Evolutionary conservation across 768 basidiomycete species (phyloP).

Genomic region (Porphyrellus cyaneotinctus): DNA sequence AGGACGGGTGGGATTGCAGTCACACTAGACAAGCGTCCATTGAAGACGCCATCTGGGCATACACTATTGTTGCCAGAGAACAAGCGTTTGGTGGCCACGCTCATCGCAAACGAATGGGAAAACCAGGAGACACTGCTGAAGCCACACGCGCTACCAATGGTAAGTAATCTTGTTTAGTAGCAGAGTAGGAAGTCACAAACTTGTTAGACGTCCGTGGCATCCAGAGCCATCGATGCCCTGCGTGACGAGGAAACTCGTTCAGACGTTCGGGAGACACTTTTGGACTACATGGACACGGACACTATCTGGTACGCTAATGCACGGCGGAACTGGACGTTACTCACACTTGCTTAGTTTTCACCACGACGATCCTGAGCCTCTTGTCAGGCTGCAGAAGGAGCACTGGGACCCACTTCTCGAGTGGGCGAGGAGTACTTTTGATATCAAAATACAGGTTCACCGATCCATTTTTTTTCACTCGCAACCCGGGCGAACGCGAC

Average conservation of each 20-base stretch:
- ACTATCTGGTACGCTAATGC: conserved; percentile 67
- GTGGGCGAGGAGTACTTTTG: conserved; percentile 70
- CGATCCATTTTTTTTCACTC: conserved; percentile 65
- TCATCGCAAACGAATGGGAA: conserved; percentile 97
- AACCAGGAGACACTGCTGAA: conserved; percentile 82
- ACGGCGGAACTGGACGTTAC: neutral
- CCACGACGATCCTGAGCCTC: conserved; percentile 66
- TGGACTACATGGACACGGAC: conserved; percentile 91
- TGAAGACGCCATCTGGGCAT: conserved; percentile 89
- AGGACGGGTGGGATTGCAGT: conserved; percentile 52
- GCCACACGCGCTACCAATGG: conserved; percentile 89
- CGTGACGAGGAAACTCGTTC: conserved; percentile 48
- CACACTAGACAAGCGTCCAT: conserved; percentile 74
- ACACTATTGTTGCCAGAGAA: conserved; percentile 64
- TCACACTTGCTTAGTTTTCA: conserved; percentile 58
- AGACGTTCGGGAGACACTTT: conserved; percentile 63
- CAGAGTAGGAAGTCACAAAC: conserved; percentile 5
- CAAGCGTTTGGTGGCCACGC: conserved; percentile 69
- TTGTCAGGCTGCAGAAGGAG: conserved; percentile 71
- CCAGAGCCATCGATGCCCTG: conserved; percentile 85
- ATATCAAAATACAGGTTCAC: conserved; percentile 62
- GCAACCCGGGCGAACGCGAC: conserved; percentile 68
- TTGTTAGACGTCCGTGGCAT: conserved; percentile 79
- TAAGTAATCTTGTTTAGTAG: conserved; percentile 32
- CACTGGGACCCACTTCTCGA: conserved; percentile 88